These are phyloP conservation scores for Ormosia emarginata DNA, from an alignment of 306 rosid species.

Conservation along the genomic window DNA sequence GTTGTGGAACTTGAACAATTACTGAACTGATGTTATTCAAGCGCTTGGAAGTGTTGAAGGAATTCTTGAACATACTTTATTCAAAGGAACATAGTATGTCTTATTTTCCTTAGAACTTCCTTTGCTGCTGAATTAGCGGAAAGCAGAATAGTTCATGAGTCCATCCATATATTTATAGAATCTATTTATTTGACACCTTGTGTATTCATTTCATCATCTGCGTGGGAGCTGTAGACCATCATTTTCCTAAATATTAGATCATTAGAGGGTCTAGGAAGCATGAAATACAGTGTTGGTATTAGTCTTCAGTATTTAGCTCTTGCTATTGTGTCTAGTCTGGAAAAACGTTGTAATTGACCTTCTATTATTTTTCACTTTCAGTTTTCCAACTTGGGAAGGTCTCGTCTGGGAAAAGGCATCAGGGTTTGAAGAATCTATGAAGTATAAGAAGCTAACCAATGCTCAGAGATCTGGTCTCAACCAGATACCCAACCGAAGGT, in stretches of 20 bases:
- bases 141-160: not conserved
- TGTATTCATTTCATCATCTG: too few relatives aligned
- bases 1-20: conserved; percentile 95
- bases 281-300: not conserved
- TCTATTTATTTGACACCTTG: too few relatives aligned
- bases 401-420: conserved; percentile 99
- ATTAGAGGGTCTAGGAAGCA: not conserved
- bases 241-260: not conserved
- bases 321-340: not conserved
- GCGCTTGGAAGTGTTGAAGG: conserved; percentile 99
- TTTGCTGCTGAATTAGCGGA: not conserved
- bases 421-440: conserved; percentile 99
- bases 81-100: conserved; percentile 98
- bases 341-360: not conserved
- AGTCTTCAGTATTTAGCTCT: not conserved
- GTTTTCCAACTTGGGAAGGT: conserved; percentile 98
- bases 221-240: not conserved
- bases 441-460: conserved; percentile 95
- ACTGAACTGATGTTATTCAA: conserved; percentile 98
- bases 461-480: conserved; percentile 99
- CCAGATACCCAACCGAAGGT: conserved; percentile 98
- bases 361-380: conserved; percentile 29
- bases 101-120: not conserved
- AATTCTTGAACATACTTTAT: conserved; percentile 92
- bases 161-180: not conserved